Evolutionary conservation across 139 green algal genomes (phyloP).

Genomic region (Zygnema circumcarinatum): DNA sequence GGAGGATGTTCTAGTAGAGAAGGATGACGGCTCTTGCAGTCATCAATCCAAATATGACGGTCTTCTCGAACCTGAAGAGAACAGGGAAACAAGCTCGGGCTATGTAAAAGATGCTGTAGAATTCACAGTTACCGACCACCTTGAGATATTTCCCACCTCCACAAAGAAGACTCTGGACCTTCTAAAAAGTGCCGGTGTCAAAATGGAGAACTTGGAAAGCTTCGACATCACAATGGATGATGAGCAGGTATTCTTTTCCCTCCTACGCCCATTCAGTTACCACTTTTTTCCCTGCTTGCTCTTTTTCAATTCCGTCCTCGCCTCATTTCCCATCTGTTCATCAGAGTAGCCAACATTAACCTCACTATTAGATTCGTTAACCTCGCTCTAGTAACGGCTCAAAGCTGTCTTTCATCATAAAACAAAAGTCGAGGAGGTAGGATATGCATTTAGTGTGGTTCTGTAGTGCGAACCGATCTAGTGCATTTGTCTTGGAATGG

Average conservation of each 20-base stretch:
- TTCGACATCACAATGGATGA: neutral
- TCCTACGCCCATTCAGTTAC: neutral
- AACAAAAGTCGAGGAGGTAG: neutral
- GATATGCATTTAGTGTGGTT: too few relatives aligned
- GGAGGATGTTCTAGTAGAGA: neutral
- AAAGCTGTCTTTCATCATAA: neutral
- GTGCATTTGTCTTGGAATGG: too few relatives aligned
- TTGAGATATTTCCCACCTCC: neutral
- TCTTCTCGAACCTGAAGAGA: neutral
- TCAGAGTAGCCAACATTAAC: too few relatives aligned
- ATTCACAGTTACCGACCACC: neutral
- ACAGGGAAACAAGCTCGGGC: neutral
- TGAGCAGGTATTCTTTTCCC: neutral
- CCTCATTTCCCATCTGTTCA: too few relatives aligned
- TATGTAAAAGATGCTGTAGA: neutral
- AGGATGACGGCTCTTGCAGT: neutral
- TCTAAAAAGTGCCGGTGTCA: neutral
- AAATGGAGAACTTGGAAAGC: neutral
- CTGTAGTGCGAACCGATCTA: too few relatives aligned
- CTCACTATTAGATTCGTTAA: neutral
- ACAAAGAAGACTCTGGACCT: neutral
- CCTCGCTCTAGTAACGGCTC: neutral
- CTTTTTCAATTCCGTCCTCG: neutral
- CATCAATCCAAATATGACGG: too few relatives aligned
- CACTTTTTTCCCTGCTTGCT: neutral